Base-by-base conservation (phyloP, 148 eudicot species). In the Fagopyrum tataricum region DNA sequence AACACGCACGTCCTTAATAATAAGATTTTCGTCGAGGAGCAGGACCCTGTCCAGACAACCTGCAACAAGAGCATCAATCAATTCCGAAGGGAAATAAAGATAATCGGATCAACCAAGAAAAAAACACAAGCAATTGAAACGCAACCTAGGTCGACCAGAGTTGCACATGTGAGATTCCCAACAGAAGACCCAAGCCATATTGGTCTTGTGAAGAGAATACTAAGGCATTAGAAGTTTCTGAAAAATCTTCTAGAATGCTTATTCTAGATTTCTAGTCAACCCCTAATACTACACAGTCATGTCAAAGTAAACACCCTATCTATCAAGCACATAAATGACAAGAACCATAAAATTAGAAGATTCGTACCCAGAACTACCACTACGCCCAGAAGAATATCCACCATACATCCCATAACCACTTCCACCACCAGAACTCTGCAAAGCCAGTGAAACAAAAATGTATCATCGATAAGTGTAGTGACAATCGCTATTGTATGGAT, bases 361-460 rank as follows among this genome's bases (percentile, higher is more conserved):
- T 21, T 43, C 85, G 83, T 87, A 95, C 99, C 96, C 91, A 40
- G 96, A 87, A 77, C 88, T 76, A 81, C 84, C 78, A 78, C 83
- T 85, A 72, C 96, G 94, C 14, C 98, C 97, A 10, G 91, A 84
- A 37, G 96, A 86, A 81, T 90, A 88, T 80, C 88, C 86, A 68
- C 96, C 89, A 86, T 95, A 95, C 24, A 76, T 84, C 78, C 96
- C 99, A 84, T 95, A 95, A 53, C 78, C 82, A 84, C 88, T 77
- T 67, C 80, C 85, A 76, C 78, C 73, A 17, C 91, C 83, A 58
- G 82, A 80, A 73, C 88, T 79, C 97, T 95, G 87, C 74, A 78
- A 77, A 43, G 44, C 7, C 69, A 20, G 42, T 46, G 52, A 41
- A 53, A 31, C 15, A 37, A 68, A 20, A 18, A 42, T 14, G 14